Percentiles rank a stretch among this genome's conserved stretches.
Evolutionary conservation across 192 early-diverging fungal genomes (phyloP).

Genomic region (Linnemannia exigua): DNA sequence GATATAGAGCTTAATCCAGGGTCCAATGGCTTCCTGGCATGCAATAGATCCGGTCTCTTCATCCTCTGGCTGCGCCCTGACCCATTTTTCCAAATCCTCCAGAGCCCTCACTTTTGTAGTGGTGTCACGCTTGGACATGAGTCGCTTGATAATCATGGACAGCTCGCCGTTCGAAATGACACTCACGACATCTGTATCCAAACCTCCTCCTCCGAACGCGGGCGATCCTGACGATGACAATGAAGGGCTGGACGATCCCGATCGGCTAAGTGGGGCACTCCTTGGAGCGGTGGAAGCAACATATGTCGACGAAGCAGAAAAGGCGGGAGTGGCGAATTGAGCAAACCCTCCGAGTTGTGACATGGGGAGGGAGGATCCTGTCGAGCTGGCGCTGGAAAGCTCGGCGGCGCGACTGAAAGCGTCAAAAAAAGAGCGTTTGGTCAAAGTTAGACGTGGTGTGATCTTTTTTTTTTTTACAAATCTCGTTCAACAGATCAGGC

Average conservation of each 20-base stretch:
- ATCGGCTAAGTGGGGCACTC: slow-evolving; percentile 16
- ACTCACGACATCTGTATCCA: slow-evolving; percentile 57
- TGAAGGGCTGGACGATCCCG: slow-evolving; percentile 33
- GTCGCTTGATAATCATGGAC: slow-evolving; percentile 84
- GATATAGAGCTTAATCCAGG: slow-evolving; percentile 74
- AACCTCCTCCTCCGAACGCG: slow-evolving; percentile 37
- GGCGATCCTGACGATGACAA: slow-evolving; percentile 22
- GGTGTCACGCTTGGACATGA: slow-evolving; percentile 87
- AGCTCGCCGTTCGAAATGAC: slow-evolving; percentile 69
- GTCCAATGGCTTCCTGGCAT: slow-evolving; percentile 43
- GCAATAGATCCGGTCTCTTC: slow-evolving; percentile 60
- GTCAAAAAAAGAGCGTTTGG: slow-evolving; percentile 34
- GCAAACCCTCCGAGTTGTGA: slow-evolving; percentile 75
- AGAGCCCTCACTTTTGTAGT: slow-evolving; percentile 90
- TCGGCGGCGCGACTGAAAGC: slow-evolving; percentile 74
- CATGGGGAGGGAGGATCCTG: slow-evolving; percentile 57
- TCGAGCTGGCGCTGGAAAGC: slow-evolving; percentile 49
- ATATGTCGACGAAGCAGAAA: slow-evolving; percentile 41
- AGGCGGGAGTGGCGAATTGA: slow-evolving; percentile 69
- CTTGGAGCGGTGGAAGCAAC: slow-evolving; percentile 51
- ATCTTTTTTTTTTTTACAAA: slow-evolving; percentile 7
- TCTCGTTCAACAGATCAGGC: slow-evolving; percentile 13
- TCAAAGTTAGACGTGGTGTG: slow-evolving; percentile 43
- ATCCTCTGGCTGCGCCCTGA: slow-evolving; percentile 58
- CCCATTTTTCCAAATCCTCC: slow-evolving; percentile 83